Evolutionary conservation across 2,329 filamentous ascomycete species (phyloP).

Genomic region (Colletotrichum tropicale): DNA sequence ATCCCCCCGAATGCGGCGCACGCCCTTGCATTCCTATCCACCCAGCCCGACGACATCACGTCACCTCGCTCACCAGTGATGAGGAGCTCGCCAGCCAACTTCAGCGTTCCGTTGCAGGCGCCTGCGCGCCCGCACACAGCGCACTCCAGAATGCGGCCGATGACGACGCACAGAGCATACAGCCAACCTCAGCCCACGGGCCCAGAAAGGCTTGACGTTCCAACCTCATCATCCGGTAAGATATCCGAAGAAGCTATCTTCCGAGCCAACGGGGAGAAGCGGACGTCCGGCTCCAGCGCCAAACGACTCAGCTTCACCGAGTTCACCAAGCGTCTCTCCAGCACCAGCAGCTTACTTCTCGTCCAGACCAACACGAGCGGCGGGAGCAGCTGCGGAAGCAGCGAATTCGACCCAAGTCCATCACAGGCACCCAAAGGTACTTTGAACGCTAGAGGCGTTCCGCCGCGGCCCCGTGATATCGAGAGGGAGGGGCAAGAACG

Average conservation of each 20-base stretch:
- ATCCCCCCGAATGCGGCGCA: constrained; percentile 53
- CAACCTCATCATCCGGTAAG: constrained; percentile 26
- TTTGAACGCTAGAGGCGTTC: constrained; percentile 32
- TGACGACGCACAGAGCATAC: constrained; percentile 46
- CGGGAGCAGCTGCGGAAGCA: constrained; percentile 52
- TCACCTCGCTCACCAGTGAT: constrained; percentile 38
- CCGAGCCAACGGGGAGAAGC: constrained; percentile 45
- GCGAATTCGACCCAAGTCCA: constrained; percentile 46
- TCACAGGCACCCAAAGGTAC: constrained; percentile 35
- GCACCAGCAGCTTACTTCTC: constrained; percentile 63
- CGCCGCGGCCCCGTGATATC: constrained; percentile 34
- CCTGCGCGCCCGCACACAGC: constrained; percentile 56
- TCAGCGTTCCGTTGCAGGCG: constrained; percentile 21
- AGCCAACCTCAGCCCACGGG: constrained; percentile 53
- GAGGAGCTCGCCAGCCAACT: constrained; percentile 23
- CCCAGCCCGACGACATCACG: constrained; percentile 39
- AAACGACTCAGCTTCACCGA: constrained; percentile 68
- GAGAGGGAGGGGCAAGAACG: constrained; percentile 44
- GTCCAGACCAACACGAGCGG: constrained; percentile 60
- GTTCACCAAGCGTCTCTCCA: constrained; percentile 64
- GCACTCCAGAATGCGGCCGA: constrained; percentile 52
- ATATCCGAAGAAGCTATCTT: constrained; percentile 36
- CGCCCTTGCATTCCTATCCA: constrained; percentile 56
- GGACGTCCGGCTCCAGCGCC: constrained; percentile 56
- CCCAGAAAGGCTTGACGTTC: constrained; percentile 24